Percentiles rank a stretch among this genome's conserved stretches.
phyloP scores from a whole-genome alignment of 805 yeast species.

The Candida maltosa region DNA sequence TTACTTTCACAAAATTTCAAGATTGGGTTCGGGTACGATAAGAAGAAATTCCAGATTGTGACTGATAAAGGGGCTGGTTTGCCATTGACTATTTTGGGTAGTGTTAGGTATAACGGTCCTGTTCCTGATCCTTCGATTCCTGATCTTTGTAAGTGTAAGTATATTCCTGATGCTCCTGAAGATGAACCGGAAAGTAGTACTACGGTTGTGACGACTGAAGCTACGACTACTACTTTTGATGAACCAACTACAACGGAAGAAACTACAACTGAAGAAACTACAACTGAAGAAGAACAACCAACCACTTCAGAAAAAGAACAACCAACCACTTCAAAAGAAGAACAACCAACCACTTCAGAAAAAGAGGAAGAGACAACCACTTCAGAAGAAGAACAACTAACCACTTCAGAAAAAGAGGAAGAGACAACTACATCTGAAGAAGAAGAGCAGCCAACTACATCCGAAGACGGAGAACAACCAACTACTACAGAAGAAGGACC shows the following conservation, averaged over 20 bases:
- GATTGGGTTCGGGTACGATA: constrained; percentile 22
- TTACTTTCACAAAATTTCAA: constrained; percentile 11
- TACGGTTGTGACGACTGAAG: constrained; percentile 8
- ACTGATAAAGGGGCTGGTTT: constrained; percentile 17
- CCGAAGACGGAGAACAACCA: not conserved
- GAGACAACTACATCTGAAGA: not conserved
- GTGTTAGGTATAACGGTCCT: constrained; percentile 16
- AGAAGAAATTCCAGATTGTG: constrained; percentile 9
- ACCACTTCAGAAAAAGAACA: constrained; percentile 9
- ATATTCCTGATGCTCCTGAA: constrained; percentile 14
- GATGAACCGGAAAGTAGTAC: constrained; percentile 13
- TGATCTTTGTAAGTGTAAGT: constrained; percentile 16
- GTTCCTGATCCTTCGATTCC: constrained; percentile 19
- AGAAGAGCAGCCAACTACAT: not conserved
- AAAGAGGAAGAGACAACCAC: constrained; percentile 7
- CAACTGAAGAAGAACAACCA: constrained; percentile 9
- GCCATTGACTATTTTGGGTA: constrained; percentile 14
- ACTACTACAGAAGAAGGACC: too few species aligned
- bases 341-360: constrained; percentile 8
- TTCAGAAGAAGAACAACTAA: not conserved
- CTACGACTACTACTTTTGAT: constrained; percentile 5
- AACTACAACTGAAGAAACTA: constrained; percentile 8
- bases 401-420: not conserved
- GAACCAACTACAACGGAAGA: constrained; percentile 8
- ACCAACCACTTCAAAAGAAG: constrained; percentile 12